These are phyloP conservation scores for Pyronema domesticum DNA, from an alignment of 495 filamentous ascomycete genomes.

Conservation along the genomic window DNA sequence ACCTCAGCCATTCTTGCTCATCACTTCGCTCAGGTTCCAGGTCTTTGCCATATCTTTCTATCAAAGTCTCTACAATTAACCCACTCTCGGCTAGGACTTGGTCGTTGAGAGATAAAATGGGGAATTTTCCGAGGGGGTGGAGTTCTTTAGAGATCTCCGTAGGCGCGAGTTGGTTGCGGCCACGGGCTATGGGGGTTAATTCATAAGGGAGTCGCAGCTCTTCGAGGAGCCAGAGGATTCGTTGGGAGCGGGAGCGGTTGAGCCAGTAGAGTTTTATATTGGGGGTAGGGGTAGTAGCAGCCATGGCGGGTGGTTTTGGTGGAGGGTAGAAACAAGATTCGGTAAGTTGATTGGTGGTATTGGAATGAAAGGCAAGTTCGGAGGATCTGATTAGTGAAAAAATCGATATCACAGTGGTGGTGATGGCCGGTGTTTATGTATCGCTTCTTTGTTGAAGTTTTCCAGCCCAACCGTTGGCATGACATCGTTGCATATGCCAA, in stretches of 20 bases:
- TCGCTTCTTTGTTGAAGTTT: no score
- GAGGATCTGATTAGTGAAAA: no score
- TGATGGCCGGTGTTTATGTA: no score
- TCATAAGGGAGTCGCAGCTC: slow-evolving; percentile 65
- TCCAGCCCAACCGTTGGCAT: no score
- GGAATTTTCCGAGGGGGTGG: slow-evolving; percentile 75
- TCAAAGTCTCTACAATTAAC: slow-evolving; percentile 61
- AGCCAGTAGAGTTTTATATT: slow-evolving; percentile 70
- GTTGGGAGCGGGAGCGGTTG: slow-evolving; percentile 59
- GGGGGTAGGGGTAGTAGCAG: slow-evolving; percentile 13
- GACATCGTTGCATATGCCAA: no score
- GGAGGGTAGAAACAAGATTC: no score
- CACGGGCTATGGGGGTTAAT: slow-evolving; percentile 55
- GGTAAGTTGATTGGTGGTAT: no score
- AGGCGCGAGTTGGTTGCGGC: slow-evolving; percentile 44
- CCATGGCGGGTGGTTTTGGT: no score
- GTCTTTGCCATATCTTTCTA: slow-evolving; percentile 47
- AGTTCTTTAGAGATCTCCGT: slow-evolving; percentile 47
- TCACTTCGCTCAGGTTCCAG: slow-evolving; percentile 44
- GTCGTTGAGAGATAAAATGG: slow-evolving; percentile 47
- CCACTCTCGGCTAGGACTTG: slow-evolving; percentile 61
- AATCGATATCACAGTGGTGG: no score
- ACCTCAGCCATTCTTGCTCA: slow-evolving; percentile 31
- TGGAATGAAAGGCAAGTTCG: no score
- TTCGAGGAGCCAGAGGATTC: slow-evolving; percentile 78